phyloP scores from a whole-genome alignment of 345 rosid species.

The Atalantia buxifolia region DNA sequence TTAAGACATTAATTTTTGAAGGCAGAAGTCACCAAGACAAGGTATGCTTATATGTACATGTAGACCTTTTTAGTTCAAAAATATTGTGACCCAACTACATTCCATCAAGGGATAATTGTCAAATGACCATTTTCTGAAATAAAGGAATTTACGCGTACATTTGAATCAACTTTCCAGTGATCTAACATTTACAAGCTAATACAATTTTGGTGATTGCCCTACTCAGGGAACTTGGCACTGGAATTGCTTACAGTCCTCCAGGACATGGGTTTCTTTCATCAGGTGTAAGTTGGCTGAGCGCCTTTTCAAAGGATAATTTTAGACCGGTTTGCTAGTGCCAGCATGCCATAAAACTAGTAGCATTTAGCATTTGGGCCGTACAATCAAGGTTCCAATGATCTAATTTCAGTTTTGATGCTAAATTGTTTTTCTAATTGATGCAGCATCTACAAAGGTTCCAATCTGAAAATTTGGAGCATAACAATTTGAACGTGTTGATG shows the following conservation, averaged over 20 bases:
- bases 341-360: neutral
- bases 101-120: too few species aligned
- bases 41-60: too few species aligned
- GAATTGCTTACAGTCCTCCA: constrained; percentile 62
- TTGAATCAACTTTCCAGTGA: too few species aligned
- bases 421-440: neutral
- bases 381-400: neutral
- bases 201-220: neutral
- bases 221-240: constrained; percentile 60
- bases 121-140: too few species aligned
- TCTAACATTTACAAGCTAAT: neutral
- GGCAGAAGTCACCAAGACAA: too few species aligned
- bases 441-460: constrained; percentile 58
- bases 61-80: too few species aligned
- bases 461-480: constrained; percentile 52
- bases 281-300: constrained; percentile 48
- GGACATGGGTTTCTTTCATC: constrained; percentile 59
- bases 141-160: too few species aligned
- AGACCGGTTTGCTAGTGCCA: constrained; percentile 34
- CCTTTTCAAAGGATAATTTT: constrained; percentile 27
- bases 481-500: constrained; percentile 39
- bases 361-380: neutral
- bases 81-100: too few species aligned
- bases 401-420: neutral
- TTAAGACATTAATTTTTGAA: neutral